Conservation (phyloP, 2,329 filamentous ascomycete genomes). For the Westerdykella ornata region DNA sequence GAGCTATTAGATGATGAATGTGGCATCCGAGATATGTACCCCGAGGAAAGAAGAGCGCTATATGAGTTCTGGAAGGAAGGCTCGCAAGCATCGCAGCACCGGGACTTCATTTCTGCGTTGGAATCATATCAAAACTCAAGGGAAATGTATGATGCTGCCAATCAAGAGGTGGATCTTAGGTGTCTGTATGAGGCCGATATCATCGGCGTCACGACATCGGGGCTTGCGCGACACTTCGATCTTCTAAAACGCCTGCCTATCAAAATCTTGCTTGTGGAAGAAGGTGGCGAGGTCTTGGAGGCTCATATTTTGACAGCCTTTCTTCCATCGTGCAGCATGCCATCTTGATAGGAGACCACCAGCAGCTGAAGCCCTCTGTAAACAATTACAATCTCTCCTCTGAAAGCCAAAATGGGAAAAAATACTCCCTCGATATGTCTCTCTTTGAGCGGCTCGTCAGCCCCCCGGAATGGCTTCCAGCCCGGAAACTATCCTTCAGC, state of each 20-base stretch:
- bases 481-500: conserved; percentile 30
- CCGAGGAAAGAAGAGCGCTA: conserved; percentile 5
- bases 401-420: conserved; percentile 41
- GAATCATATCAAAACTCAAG: conserved; percentile 11
- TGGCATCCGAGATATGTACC: conserved; percentile 5
- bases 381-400: conserved; percentile 48
- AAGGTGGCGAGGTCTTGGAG: conserved; percentile 61
- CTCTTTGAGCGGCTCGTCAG: conserved; percentile 53
- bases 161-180: conserved; percentile 29
- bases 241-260: conserved; percentile 43
- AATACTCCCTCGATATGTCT: conserved; percentile 52
- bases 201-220: conserved; percentile 54
- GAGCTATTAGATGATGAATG: background rate
- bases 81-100: background rate
- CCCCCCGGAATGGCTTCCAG: conserved; percentile 4
- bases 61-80: conserved; percentile 8
- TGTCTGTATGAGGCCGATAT: conserved; percentile 40
- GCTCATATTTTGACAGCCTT: conserved; percentile 54
- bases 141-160: conserved; percentile 11
- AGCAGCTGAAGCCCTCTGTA: conserved; percentile 53
- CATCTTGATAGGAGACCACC: conserved; percentile 57
- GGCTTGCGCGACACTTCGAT: conserved; percentile 47
- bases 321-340: conserved; percentile 54
- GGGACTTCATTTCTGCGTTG: conserved; percentile 13
- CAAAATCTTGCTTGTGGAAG: conserved; percentile 57